Evolutionary conservation across 176 grass and related monocot species (phyloP), one percentile per base, ranked within the genome.

Genomic region (Dendrocalamus sinicus): DNA sequence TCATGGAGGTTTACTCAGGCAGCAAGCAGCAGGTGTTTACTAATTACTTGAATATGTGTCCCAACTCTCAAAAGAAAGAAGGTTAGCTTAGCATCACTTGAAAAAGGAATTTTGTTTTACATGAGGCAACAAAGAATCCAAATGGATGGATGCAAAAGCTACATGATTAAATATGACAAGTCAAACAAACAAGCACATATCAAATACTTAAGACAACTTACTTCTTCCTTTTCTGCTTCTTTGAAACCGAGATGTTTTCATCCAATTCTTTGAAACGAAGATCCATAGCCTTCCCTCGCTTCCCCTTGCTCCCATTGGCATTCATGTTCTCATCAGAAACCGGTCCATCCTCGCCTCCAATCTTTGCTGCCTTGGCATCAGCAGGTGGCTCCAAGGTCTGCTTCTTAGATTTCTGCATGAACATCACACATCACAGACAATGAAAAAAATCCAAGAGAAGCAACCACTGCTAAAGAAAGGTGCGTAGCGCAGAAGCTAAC

Each of bases 191-290:
- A 55, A 68, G 15, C 7, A 68, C 0, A 63, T 0, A 76, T 2
- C 8, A 73, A 30, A 85, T 69, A 15, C 39, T 35, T 52, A 28
- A 78, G 10, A 22, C 41, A 81, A 81, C 93, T 86, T 72, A 98
- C 96, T 98, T 83, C 84, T 92, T 95, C 67, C 96, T 91, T 69
- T 88, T 98, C 72, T 92, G 90, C 79, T 98, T 98, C 85, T 92
- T 98, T 0, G 93, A 86, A 47, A 85, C 40, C 2, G 85, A 41
- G 58, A 73, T 30, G 11, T 57, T 69, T 15, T 86, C 86, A 50
- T 92, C 91, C n/a, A 98, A 88, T 44, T 95, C 91, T 72, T 90
- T 80, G 70, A 98, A 95, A 45, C 93, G 91, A 41, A 98, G 93
- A 41, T 98, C 93, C 82, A 87, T 72, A 47, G 30, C 81, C 44